phyloP scores from a whole-genome alignment of 192 early-diverging fungal species.

The Piromyces finnis region DNA sequence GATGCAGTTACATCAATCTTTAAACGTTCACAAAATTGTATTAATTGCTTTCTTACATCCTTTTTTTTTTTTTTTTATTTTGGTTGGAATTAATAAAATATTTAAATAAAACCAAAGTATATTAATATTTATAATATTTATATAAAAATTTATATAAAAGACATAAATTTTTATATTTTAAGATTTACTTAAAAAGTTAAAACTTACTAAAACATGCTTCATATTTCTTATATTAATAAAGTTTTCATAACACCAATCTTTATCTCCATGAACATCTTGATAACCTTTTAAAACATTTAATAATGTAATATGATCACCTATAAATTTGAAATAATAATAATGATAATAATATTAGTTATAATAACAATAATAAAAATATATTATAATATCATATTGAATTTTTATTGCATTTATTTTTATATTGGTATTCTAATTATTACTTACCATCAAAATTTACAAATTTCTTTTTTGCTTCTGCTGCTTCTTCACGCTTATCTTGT shows the following conservation, averaged over 20 bases:
- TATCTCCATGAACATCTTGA: constrained; percentile 54
- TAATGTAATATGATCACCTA: constrained; percentile 78
- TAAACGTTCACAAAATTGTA: constrained; percentile 50
- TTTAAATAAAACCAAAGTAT: too few species aligned
- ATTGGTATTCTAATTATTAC: background rate
- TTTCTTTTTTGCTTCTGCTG: constrained; percentile 53
- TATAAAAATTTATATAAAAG: too few species aligned
- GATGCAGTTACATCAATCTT: constrained; percentile 39
- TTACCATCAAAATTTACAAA: constrained; percentile 61
- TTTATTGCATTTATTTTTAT: too few species aligned
- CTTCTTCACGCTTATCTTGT: constrained; percentile 65
- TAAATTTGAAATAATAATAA: too few species aligned
- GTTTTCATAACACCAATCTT: constrained; percentile 77
- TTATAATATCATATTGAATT: too few species aligned
- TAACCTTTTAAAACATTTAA: constrained; percentile 70
- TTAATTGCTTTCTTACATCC: constrained; percentile 76
- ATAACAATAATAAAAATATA: too few species aligned
- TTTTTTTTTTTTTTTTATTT: too few species aligned
- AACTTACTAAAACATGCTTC: constrained; percentile 52
- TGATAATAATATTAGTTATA: too few species aligned
- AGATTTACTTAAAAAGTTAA: too few species aligned
- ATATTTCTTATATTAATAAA: constrained; percentile 77
- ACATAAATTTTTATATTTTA: too few species aligned
- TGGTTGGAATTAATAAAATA: too few species aligned
- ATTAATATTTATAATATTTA: too few species aligned